Evolutionary conservation across 2,329 filamentous ascomycete species (phyloP), one percentile per base, ranked within the genome.

Genomic region (Metarhizium rileyi): DNA sequence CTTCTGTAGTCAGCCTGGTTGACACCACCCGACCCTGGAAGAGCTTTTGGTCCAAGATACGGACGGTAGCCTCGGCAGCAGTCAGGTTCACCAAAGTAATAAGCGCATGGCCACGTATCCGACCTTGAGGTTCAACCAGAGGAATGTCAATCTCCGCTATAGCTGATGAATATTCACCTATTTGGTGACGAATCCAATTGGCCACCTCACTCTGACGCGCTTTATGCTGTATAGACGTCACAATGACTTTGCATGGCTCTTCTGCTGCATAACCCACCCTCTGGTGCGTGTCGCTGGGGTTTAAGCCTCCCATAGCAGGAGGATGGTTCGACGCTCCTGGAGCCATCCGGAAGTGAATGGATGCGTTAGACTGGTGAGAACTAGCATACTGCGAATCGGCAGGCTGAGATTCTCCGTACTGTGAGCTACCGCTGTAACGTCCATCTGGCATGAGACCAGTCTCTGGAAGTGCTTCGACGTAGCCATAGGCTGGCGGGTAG

Each of bases 111-210:
- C 63, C 62, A 16, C 58, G 57, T 12, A 61, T 56, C 10, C 56
- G 57, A 5, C 44, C 55, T 41, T 55, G 60, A 26, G 52, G 48
- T 33, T 46, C 50, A 18, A 54, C 56, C 18, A 53, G 43, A 8
- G 63, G 63, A 5, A 64, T 53, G 7, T 64, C 53, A 22, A 66
- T 55, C n/a, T 43, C 46, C 16, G 45, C 45, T 23, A 65, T 58
- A n/a, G 54, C 53, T 10, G 36, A 27, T 2, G 48, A 53, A 27
- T 50, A 46, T 9, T 54, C 48, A 3, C 58, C 58, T 38, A 63
- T 54, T 36, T 56, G 59, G 18, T 55, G 51, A 5, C 53, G 55
- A 10, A 65, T 55, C 64, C 64, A 66, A 9, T 44, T 49, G 20
- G 50, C 56, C 8, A 66, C 59, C 2, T 63, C 58, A 3, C 57